Percentiles rank a stretch among this genome's conserved stretches.
phyloP scores from a whole-genome alignment of 805 yeast genomes.

The Saccharomycopsis fibuligera region DNA sequence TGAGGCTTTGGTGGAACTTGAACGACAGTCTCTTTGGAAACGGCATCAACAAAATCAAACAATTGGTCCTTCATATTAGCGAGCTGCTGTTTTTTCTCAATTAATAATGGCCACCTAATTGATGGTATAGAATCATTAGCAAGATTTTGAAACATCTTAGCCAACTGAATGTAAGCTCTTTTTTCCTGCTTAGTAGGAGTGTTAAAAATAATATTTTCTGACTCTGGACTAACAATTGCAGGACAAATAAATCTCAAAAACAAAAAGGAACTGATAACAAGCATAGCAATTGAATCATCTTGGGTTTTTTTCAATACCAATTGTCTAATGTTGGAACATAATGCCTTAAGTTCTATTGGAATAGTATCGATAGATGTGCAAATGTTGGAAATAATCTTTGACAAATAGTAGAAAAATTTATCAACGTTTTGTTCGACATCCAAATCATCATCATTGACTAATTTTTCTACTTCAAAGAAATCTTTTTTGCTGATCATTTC shows the following conservation, averaged over 20 bases:
- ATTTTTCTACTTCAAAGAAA: conserved; percentile 61
- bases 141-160: conserved; percentile 77
- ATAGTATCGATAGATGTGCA: conserved; percentile 46
- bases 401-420: conserved; percentile 51
- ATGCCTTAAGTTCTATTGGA: conserved; percentile 69
- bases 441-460: conserved; percentile 27
- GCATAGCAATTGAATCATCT: conserved; percentile 43
- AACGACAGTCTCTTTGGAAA: conserved; percentile 1
- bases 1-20: neutral
- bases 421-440: conserved; percentile 26
- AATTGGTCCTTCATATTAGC: conserved; percentile 26
- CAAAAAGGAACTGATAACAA: conserved; percentile 82
- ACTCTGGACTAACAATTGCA: conserved; percentile 82
- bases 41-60: conserved; percentile 9
- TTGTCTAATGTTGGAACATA: conserved; percentile 55
- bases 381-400: conserved; percentile 51
- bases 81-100: conserved; percentile 36
- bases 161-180: conserved; percentile 69
- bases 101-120: conserved; percentile 56
- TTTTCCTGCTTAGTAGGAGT: conserved; percentile 36
- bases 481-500: conserved; percentile 45
- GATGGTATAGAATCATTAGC: conserved; percentile 73
- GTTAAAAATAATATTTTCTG: conserved; percentile 30
- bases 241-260: conserved; percentile 82
- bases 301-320: conserved; percentile 32